Evolutionary conservation across 2,329 filamentous ascomycete genomes (phyloP).

Genomic region (Truncatella angustata): DNA sequence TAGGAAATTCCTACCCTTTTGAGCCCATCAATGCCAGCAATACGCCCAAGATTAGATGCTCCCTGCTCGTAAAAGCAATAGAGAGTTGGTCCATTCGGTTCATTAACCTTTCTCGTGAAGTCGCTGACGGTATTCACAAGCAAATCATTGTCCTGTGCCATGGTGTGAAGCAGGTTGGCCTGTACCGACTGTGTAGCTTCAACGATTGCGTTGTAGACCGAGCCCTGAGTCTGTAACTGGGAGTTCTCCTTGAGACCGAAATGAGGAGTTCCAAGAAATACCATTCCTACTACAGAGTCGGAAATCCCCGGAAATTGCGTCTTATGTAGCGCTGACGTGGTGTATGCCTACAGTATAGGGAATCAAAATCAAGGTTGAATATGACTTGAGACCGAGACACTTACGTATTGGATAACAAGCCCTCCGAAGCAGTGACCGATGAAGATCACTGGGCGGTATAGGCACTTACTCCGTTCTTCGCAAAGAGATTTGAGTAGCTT

Average conservation of each 20-base stretch:
- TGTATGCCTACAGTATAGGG: background rate
- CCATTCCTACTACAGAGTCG: background rate
- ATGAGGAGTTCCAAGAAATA: conserved; percentile 4
- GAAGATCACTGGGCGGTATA: background rate
- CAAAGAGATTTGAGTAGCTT: background rate
- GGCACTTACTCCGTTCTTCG: background rate
- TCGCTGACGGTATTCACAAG: background rate
- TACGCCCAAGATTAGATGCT: background rate
- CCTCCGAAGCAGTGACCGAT: background rate
- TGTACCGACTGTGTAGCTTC: background rate
- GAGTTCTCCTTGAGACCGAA: background rate
- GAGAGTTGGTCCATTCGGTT: background rate
- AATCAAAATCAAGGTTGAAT: too few relatives aligned
- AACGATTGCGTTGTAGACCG: background rate
- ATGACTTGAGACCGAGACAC: too few relatives aligned
- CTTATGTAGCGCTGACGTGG: background rate
- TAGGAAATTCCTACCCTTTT: too few relatives aligned
- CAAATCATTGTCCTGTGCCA: background rate
- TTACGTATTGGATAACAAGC: background rate
- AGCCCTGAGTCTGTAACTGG: background rate
- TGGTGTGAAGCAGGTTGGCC: background rate
- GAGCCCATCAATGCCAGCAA: background rate
- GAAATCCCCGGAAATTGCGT: background rate
- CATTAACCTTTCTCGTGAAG: background rate
- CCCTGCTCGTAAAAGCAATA: background rate